These are phyloP conservation scores for Naegleria fowleri DNA, from an alignment of 208 protist species.

Conservation along the genomic window DNA sequence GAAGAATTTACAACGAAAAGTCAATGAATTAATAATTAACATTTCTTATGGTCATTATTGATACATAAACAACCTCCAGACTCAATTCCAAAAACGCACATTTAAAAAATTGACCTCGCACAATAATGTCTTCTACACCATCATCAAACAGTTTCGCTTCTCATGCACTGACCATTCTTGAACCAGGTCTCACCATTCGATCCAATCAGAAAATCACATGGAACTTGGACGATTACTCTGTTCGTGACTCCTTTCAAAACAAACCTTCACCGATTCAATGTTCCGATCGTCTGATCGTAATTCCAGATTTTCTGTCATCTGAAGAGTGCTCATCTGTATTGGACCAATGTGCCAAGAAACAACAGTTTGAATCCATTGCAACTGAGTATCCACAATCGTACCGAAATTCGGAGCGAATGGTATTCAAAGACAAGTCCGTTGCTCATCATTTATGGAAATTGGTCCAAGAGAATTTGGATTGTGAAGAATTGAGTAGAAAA, in stretches of 20 bases:
- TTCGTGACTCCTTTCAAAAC: background rate
- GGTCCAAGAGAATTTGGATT: constrained; percentile 14
- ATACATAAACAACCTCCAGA: too few species aligned
- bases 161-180: too few species aligned
- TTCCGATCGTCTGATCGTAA: background rate
- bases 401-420: constrained; percentile 31
- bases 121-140: too few species aligned
- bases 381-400: constrained; percentile 32
- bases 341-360: background rate
- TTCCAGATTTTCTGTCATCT: background rate
- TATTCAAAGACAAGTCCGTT: constrained; percentile 15
- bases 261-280: background rate
- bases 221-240: background rate
- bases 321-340: background rate
- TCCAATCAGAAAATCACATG: too few species aligned
- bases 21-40: too few species aligned
- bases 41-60: too few species aligned
- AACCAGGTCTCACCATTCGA: too few species aligned
- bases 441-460: constrained; percentile 30
- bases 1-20: too few species aligned
- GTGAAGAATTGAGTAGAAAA: background rate
- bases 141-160: too few species aligned
- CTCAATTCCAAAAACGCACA: too few species aligned
- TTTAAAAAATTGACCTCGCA: too few species aligned
- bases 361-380: constrained; percentile 22